Evolutionary conservation across 768 basidiomycete genomes (phyloP), one percentile per base, ranked within the genome.

Genomic region (Amanita subjunquillea): DNA sequence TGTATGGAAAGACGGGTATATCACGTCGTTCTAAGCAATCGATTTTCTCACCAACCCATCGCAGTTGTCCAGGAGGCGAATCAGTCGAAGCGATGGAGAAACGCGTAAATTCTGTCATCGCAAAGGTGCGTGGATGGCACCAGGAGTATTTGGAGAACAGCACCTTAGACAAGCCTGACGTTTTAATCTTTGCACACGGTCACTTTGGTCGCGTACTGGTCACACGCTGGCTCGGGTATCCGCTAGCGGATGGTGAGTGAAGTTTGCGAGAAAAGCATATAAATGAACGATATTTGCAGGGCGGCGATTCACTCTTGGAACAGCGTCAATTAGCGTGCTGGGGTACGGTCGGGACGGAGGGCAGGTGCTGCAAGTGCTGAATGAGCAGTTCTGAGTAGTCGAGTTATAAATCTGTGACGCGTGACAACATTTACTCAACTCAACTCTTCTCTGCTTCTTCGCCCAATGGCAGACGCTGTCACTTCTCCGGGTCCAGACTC

Each of bases 151-250:
- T 78, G 43, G 86, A 89, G 58, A 77, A 85, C 45, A 40, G 80
- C 80, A 1, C 68, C 74, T 15, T 75, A 83, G 50, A 75, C 77
- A 20, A 78, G 87, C 38, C 37, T 20, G 91, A 96, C 59, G 84
- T 92, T 8, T 76, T 94, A 54, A 85, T 98, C 60, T 81, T 97
- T 55, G 89, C 91, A 0, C 94, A 97, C 65, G 92, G 87, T 0
- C 87, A 92, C 66, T 83, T 87, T 65, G 88, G 78, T 50, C 79
- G 87, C 38, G 77, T 78, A 44, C 72, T 91, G 59, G 85, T 93
- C 50, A 72, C 89, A 12, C 84, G 91, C 44, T 95, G 91, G 91
- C 79, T 87, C 56, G 67, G 76, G 23, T 79, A 89, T 59, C 80
- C 82, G 3, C 69, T 90, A 22, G 64, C 65, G 9, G 66, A 79